Conservation (phyloP, 768 basidiomycete genomes). For the Termitomyces sp. region DNA sequence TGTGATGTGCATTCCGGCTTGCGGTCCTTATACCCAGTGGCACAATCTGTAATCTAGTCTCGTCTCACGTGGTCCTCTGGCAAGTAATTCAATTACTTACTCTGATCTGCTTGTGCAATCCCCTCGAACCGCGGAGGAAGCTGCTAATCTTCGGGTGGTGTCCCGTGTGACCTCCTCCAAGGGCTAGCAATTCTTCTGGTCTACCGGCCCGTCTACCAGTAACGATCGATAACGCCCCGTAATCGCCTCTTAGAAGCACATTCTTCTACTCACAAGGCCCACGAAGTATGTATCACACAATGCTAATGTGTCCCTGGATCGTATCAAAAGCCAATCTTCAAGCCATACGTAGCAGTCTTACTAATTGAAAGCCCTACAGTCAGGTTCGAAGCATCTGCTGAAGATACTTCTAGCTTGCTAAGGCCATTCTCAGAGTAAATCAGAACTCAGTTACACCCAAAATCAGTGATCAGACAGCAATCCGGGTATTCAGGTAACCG, state of each 20-base stretch:
- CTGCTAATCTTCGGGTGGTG: background rate
- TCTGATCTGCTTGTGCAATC: background rate
- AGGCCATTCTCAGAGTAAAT: background rate
- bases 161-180: background rate
- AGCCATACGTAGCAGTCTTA: background rate
- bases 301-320: background rate
- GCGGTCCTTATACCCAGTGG: background rate
- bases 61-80: background rate
- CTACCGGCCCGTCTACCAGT: background rate
- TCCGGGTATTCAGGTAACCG: background rate
- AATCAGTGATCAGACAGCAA: background rate
- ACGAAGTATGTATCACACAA: background rate
- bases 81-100: background rate
- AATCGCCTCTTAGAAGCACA: background rate
- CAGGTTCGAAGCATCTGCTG: background rate
- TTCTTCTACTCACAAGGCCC: background rate
- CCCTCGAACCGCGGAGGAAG: slow-evolving; percentile 4
- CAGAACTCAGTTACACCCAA: background rate
- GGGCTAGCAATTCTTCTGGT: background rate
- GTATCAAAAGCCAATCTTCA: background rate
- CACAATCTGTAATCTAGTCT: background rate
- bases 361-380: too few relatives aligned
- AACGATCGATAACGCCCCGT: background rate
- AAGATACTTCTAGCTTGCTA: background rate
- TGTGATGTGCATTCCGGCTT: background rate